These are phyloP conservation scores for Aspergillus sclerotiicarbonarius DNA, from an alignment of 495 filamentous ascomycete genomes.

Conservation along the genomic window DNA sequence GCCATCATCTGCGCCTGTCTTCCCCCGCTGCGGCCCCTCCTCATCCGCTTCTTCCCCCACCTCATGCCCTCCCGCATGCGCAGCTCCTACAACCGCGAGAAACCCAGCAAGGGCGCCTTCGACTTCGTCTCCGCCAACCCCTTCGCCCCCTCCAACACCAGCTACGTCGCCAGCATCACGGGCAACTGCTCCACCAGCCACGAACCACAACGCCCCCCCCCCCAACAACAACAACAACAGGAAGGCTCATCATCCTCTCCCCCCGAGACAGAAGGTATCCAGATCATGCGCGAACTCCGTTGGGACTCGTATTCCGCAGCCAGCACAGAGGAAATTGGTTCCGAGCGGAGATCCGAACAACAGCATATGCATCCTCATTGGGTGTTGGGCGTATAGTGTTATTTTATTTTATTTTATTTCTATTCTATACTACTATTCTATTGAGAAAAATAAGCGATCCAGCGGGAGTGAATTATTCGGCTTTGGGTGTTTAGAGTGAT, in stretches of 20 bases:
- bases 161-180: conserved; percentile 32
- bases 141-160: conserved; percentile 12
- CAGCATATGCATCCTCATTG: too few relatives aligned
- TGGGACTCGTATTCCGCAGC: conserved; percentile 16
- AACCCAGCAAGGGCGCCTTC: not conserved
- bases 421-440: too few relatives aligned
- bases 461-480: too few relatives aligned
- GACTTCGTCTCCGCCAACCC: conserved; percentile 14
- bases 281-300: conserved; percentile 32
- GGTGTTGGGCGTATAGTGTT: too few relatives aligned
- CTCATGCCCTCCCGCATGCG: conserved; percentile 22
- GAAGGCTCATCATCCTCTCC: not conserved
- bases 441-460: too few relatives aligned
- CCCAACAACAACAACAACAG: too few relatives aligned
- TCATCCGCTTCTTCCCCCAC: conserved; percentile 65
- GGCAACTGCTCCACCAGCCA: conserved; percentile 15
- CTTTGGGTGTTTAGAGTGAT: too few relatives aligned
- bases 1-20: conserved; percentile 84
- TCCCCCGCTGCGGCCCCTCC: conserved; percentile 75
- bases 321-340: not conserved
- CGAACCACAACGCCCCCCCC: not conserved
- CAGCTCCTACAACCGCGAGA: conserved; percentile 20
- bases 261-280: conserved; percentile 21
- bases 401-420: too few relatives aligned
- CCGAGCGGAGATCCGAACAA: too few relatives aligned